Conservation (phyloP, 192 early-diverging fungal genomes). For the Umbelopsis isabellina region DNA sequence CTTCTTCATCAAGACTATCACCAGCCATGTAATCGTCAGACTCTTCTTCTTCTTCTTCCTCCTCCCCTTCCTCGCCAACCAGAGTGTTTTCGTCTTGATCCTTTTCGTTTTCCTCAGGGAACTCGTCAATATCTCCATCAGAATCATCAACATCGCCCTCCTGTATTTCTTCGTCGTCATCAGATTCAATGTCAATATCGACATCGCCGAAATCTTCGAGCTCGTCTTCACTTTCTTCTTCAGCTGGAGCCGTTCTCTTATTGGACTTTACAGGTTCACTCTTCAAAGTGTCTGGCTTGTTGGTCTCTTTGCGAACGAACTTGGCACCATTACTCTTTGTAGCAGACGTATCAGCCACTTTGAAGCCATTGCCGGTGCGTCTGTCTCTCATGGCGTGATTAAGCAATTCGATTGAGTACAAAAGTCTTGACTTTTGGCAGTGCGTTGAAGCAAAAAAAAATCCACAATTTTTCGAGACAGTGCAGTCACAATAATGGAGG, state of each 20-base stretch:
- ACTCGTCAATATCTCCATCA: constrained; percentile 42
- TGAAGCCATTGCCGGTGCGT: constrained; percentile 6
- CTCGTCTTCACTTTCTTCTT: constrained; percentile 44
- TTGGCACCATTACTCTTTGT: constrained; percentile 14
- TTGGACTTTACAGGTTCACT: not conserved
- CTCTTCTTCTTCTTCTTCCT: constrained; percentile 47
- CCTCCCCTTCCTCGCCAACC: constrained; percentile 49
- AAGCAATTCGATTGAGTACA: not conserved
- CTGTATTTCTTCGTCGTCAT: constrained; percentile 49
- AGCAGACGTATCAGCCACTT: not conserved
- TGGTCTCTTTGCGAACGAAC: constrained; percentile 1
- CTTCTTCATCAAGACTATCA: constrained; percentile 50
- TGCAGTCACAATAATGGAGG: not conserved
- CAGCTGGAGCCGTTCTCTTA: constrained; percentile 15
- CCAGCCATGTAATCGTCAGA: constrained; percentile 53
- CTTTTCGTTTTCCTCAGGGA: constrained; percentile 47
- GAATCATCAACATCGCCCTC: constrained; percentile 47
- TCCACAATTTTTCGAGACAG: constrained; percentile 10
- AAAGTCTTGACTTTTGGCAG: not conserved
- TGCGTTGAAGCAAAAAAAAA: not conserved
- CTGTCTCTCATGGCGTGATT: constrained; percentile 12
- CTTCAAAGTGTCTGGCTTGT: not conserved
- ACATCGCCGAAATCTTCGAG: constrained; percentile 56
- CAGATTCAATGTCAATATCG: constrained; percentile 53
- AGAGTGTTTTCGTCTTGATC: constrained; percentile 48